These are phyloP conservation scores for Entrophospora sp. DNA, from an alignment of 192 early-diverging fungal species.

Conservation along the genomic window DNA sequence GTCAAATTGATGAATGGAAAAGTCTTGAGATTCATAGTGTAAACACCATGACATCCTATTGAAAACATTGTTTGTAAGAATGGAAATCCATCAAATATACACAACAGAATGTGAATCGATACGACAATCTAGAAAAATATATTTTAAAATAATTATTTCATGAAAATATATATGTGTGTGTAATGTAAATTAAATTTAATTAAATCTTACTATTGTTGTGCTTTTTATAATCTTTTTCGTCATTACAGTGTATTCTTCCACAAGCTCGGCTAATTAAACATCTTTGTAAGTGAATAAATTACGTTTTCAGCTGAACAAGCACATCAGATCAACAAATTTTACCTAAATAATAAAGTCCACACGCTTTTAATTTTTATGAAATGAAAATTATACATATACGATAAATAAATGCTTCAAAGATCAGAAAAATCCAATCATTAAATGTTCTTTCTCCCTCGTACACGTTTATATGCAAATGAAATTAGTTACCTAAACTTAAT, in stretches of 20 bases:
- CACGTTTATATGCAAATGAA: not conserved
- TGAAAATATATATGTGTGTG: not conserved
- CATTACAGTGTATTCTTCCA: slow-evolving; percentile 74
- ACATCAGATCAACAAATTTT: slow-evolving; percentile 22
- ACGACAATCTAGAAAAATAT: slow-evolving; percentile 43
- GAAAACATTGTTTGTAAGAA: slow-evolving; percentile 62
- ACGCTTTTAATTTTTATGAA: slow-evolving; percentile 39
- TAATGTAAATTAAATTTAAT: not conserved
- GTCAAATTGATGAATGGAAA: slow-evolving; percentile 80
- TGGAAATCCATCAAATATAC: slow-evolving; percentile 73
- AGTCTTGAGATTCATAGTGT: slow-evolving; percentile 65
- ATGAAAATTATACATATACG: not conserved
- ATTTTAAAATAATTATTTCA: not conserved
- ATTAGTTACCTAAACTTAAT: slow-evolving; percentile 46
- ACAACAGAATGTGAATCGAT: slow-evolving; percentile 59
- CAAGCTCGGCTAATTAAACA: slow-evolving; percentile 32
- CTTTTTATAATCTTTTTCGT: slow-evolving; percentile 68
- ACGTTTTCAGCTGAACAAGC: not conserved
- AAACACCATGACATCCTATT: slow-evolving; percentile 65
- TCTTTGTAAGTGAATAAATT: not conserved
- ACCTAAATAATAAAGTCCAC: slow-evolving; percentile 74
- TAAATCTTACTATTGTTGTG: slow-evolving; percentile 37
- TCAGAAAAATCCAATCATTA: not conserved
- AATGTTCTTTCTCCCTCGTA: not conserved
- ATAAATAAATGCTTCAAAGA: not conserved